phyloP scores from a whole-genome alignment of 805 yeast genomes.

The Ogataea nakhonphanomensis region DNA sequence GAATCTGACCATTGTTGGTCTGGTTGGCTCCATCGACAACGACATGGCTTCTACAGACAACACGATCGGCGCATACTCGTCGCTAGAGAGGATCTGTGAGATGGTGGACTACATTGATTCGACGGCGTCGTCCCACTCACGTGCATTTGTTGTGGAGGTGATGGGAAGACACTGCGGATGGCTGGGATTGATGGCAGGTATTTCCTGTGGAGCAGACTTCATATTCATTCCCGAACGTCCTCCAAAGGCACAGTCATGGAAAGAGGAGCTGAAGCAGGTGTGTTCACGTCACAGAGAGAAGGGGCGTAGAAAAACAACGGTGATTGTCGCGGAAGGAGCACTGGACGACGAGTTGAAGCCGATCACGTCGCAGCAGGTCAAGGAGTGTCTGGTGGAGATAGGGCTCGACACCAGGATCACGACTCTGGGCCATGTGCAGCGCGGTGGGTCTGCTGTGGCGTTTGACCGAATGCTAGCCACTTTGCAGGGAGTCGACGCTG shows the following conservation, averaged over 20 bases:
- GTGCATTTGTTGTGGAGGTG: constrained; percentile 97
- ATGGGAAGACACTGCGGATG: constrained; percentile 99
- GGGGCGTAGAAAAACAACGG: constrained; percentile 93
- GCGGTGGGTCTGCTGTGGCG: constrained; percentile 98
- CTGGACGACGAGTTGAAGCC: constrained; percentile 77
- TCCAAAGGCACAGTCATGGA: constrained; percentile 71
- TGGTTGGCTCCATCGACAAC: constrained; percentile 96
- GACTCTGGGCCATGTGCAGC: constrained; percentile 94
- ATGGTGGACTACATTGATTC: constrained; percentile 96
- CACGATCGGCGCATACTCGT: constrained; percentile 94
- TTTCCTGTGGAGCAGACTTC: constrained; percentile 93
- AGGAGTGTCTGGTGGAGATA: constrained; percentile 73
- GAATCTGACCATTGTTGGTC: constrained; percentile 82
- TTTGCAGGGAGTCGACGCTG: constrained; percentile 96
- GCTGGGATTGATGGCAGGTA: constrained; percentile 97
- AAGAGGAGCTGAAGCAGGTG: constrained; percentile 69
- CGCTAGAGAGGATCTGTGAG: constrained; percentile 88
- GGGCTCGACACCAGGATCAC: constrained; percentile 94
- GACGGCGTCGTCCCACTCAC: constrained; percentile 93
- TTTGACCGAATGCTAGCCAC: constrained; percentile 90
- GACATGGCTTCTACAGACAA: constrained; percentile 97
- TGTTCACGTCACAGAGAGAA: constrained; percentile 74
- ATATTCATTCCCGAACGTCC: constrained; percentile 95
- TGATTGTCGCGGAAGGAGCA: constrained; percentile 98
- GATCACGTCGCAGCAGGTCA: constrained; percentile 76